Conservation (phyloP, 2,329 filamentous ascomycete genomes). For the Dryadomyces quercivorus region DNA sequence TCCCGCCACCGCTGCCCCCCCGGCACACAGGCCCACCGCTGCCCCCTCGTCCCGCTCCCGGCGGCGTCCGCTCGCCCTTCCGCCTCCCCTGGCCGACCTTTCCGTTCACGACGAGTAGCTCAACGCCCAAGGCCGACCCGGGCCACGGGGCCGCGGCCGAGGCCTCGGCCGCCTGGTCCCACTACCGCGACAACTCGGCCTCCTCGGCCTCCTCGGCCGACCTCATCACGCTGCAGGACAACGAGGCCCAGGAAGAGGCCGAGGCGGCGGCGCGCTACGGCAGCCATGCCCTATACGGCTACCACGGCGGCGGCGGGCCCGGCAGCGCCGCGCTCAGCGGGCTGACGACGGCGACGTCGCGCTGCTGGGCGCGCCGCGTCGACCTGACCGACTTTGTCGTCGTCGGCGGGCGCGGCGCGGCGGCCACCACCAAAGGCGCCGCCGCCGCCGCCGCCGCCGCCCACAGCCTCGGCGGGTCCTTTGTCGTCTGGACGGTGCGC, state of each 20-base stretch:
- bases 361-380: constrained; percentile 54
- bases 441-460: constrained; percentile 9
- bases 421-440: constrained; percentile 13
- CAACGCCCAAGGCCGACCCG: no score
- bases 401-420: constrained; percentile 34
- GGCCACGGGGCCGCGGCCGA: no score
- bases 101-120: no score
- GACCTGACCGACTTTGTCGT: constrained; percentile 44
- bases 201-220: constrained; percentile 5
- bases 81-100: neutral
- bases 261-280: neutral
- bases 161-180: neutral
- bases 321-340: constrained; percentile 14
- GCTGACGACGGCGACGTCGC: constrained; percentile 24
- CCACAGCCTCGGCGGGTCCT: constrained; percentile 58
- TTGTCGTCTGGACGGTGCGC: constrained; percentile 86
- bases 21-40: neutral
- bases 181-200: constrained; percentile 7
- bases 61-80: neutral
- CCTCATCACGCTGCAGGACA: constrained; percentile 47
- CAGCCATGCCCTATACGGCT: neutral
- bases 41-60: neutral
- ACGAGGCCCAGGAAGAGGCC: constrained; percentile 27
- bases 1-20: no score
- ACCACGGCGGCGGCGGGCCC: constrained; percentile 3